Evolutionary conservation across 1,284 basidiomycete genomes (phyloP), one percentile per base, ranked within the genome.

Genomic region (Leccinum griseonigrum): DNA sequence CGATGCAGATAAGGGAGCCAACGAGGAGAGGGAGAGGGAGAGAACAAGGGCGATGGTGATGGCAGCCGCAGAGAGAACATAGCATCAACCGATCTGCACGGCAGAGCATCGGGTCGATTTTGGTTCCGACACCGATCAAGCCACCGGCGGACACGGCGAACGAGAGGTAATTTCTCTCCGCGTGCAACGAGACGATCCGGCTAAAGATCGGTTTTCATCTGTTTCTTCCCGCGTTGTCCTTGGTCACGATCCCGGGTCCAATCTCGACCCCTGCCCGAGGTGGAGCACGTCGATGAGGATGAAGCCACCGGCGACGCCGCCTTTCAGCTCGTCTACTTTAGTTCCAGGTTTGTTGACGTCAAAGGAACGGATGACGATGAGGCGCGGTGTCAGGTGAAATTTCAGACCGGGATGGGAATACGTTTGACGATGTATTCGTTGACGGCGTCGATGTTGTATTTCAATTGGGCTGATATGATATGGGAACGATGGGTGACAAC

Each of bases 401-500:
- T 92, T 65, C 97, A 92, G 43, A 90, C 80, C 46, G 97, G 97
- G 54, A 98, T 92, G 10, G 97, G 94, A 69, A 99, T 98, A 62
- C 92, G 88, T 77, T 95, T 97, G 69, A 97, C 95, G 75, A 99
- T 97, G 81, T 98, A 98, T 74, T 98, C 95, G 80, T 97, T 97
- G 57, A 99, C 96, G n/a, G 97, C 96, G 73, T 98, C 97, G 71
- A 99, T 98, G 83, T 99, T 99, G 85, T 98, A 99, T 79, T 94
- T 95, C 63, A 99, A 83, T 78, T 99, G 97, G 4, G 97, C 97
- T 46, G 97, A 99, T 74, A 26, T 26, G 22, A 26, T 26, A 99
- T 98, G 63, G 97, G 97, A 55, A 99, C 94, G 76, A 99, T 98
- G 58, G 97, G 97, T 8, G 97, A 98, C 28, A 90, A 88, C 77